Evolutionary conservation across 805 yeast genomes (phyloP), one percentile per base, ranked within the genome.

Genomic region (Barnettozyma californica): DNA sequence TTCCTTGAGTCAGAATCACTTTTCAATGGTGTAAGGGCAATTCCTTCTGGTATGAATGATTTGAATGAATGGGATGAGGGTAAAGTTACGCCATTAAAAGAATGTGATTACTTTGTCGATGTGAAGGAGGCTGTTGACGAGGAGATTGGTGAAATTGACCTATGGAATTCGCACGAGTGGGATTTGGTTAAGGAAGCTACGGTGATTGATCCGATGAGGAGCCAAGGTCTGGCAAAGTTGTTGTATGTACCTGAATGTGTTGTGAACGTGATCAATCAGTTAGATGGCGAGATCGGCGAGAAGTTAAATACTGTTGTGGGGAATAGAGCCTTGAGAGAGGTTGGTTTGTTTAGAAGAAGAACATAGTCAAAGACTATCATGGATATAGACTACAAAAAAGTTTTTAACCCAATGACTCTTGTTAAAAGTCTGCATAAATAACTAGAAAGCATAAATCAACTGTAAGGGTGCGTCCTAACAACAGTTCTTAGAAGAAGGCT

Each of bases 41-140:
- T 74, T 1, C 94, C 95, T 1, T 43, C 54, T 1, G 78, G 82
- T 5, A 86, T 88, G 89, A 91, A 92, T 61, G 83, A 89, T 57
- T 68, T 71, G 56, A 91, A 92, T 61, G 50, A 66, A 40, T 89
- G 80, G 58, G 90, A 87, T 43, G 66, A 70, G 2, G 76, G 76
- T 10, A 82, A 84, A 54, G 66, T 87, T 4, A 65, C 73, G 62
- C 68, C 2, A 64, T 80, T 29, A 67, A 65, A 14, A 0, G 54
- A 67, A 8, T 91, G 98, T 67, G 83, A 84, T 52, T 90, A 76
- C 58, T 77, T 78, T 48, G 68, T 91, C 38, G 97, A 91, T 64
- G 74, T 83, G 38, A 66, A 73, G 41, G 70, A 73, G 48, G 71
- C 76, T 1, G 71, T 74, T n/a, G 73, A 76, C 53, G 10, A 51